phyloP scores from a whole-genome alignment of 441 rosid species.

The Macaranga tanarius region DNA sequence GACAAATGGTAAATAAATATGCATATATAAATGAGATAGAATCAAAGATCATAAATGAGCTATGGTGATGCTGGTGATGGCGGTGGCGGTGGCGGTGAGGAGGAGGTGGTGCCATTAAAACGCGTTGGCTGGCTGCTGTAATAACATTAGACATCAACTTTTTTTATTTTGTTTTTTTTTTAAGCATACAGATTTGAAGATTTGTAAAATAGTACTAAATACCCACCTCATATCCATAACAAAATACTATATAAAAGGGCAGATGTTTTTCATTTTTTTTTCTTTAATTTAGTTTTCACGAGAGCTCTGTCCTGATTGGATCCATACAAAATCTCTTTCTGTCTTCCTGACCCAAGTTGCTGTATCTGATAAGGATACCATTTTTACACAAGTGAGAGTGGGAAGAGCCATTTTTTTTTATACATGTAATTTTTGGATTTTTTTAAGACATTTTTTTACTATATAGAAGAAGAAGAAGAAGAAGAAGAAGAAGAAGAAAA shows the following conservation, averaged over 20 bases:
- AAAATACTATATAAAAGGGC: constrained; percentile 13
- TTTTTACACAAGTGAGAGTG: background rate
- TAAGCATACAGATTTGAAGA: background rate
- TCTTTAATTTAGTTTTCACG: constrained; percentile 42
- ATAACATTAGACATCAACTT: background rate
- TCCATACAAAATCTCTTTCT: constrained; percentile 41
- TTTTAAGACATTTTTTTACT: too few species aligned
- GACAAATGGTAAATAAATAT: too few species aligned
- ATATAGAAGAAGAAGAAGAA: too few species aligned
- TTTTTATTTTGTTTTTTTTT: background rate
- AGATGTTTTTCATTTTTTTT: background rate
- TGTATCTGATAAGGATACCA: background rate
- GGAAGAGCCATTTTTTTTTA: too few species aligned
- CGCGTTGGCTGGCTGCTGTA: constrained; percentile 8
- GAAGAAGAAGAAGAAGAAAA: too few species aligned
- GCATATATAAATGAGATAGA: background rate
- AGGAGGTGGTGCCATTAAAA: background rate
- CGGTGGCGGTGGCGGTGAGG: too few species aligned
- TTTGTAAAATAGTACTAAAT: too few species aligned
- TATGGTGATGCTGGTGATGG: too few species aligned
- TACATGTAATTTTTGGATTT: too few species aligned
- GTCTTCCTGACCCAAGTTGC: background rate
- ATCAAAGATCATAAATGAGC: background rate
- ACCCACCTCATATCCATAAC: background rate
- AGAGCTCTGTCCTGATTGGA: constrained; percentile 50